Evolutionary conservation across 73 alveolate species (phyloP), one percentile per base, ranked within the genome.

Genomic region (Loxodes magnus): DNA sequence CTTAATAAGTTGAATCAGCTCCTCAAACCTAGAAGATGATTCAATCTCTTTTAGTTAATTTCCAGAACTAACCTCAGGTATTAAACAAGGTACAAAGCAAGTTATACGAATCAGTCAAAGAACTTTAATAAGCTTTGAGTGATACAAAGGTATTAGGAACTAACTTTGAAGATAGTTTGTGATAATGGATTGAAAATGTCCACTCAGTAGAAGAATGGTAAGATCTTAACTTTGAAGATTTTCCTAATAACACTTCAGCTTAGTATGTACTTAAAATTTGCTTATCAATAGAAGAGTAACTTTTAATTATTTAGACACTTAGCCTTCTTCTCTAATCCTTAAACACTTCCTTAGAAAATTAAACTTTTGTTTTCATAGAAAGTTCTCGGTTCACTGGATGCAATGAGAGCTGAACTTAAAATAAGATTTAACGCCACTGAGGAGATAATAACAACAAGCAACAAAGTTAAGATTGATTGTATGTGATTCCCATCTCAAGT

Each of bases 351-450:
- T 5, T n/a, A 38, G n/a, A 20, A 49, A 16, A 23, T 24, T 3
- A 44, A 61, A 28, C 33, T 52, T 33, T 61, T 49, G 67, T 31
- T 61, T 19, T 52, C 26, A 12, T 36, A 61, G 4, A 52, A 23
- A 10, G 51, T 67, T 5, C 38, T 61, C 4, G 75, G 75, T 3
- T 31, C 73, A 4, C 15, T 24, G 17, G 73, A 61, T 52, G 31
- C 16, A 30, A 51, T 61, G 72, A 46, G 60, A 46, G 52, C 22
- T 15, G 73, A 53, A 21, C 25, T 61, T 29, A 29, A 25, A 27
- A 29, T 19, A 25, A 24, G 57, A 25, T 61, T 39, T 44, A 21
- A 51, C 9, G 23, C 69, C 0, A 15, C 33, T 33, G 28, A 30
- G 23, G 22, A 21, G 23, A 28, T 33, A 12, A 31, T 58, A 2